Percentiles rank a stretch among this genome's conserved stretches.
Evolutionary conservation across 345 rosid species (phyloP).

Genomic region (Citrus maxima): DNA sequence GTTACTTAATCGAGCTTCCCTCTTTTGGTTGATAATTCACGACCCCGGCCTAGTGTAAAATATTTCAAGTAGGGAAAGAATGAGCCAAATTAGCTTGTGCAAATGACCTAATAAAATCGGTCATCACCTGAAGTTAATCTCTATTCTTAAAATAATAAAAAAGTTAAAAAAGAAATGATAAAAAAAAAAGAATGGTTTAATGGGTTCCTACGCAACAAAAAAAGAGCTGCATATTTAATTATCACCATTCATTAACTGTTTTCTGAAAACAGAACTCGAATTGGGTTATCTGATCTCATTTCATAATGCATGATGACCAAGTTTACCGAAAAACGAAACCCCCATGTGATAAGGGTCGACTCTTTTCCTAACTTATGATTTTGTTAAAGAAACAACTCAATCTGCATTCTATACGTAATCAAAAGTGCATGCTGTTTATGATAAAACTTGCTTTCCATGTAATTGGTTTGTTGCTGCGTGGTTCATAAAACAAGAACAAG

Average conservation of each 20-base stretch:
- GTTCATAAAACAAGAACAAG: background rate
- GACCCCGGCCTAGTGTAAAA: background rate
- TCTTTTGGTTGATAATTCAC: background rate
- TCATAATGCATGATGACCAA: slow-evolving; percentile 5
- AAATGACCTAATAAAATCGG: slow-evolving; percentile 10
- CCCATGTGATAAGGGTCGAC: background rate
- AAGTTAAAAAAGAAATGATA: background rate
- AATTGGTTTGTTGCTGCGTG: background rate
- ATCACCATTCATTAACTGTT: background rate
- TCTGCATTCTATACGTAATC: background rate
- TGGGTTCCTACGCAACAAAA: slow-evolving; percentile 9
- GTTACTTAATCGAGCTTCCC: too few relatives aligned
- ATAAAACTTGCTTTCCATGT: background rate
- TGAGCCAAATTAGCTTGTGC: background rate
- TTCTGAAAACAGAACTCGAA: background rate
- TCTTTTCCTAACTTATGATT: slow-evolving; percentile 8
- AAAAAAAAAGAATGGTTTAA: background rate
- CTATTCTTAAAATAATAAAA: background rate
- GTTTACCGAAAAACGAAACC: background rate
- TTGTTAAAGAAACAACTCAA: background rate
- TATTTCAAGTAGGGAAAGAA: background rate
- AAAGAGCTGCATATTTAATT: background rate
- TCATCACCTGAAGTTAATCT: background rate
- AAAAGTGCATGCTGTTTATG: background rate
- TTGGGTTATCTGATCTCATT: background rate